A percentile compares a stretch with the other conserved stretches of the same genome.
Conservation (phyloP, 2,329 filamentous ascomycete genomes). For the Colletotrichum tabaci region DNA sequence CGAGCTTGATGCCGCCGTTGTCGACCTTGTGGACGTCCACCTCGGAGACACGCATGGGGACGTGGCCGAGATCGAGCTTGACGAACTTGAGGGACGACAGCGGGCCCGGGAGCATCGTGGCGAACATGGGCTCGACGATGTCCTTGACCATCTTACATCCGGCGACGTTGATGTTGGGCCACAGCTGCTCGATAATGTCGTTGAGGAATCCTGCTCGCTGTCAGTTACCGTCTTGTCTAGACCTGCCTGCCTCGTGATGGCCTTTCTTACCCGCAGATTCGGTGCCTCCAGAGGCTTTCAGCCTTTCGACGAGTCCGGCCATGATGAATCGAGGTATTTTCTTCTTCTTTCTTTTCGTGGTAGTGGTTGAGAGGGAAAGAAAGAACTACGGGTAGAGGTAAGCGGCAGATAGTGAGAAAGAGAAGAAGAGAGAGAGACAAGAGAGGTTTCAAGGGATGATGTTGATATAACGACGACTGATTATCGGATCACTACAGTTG, state of each 20-base stretch:
- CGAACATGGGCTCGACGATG: slow-evolving; percentile 64
- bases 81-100: slow-evolving; percentile 59
- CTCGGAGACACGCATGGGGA: slow-evolving; percentile 57
- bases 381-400: not conserved
- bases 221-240: slow-evolving; percentile 19
- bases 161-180: slow-evolving; percentile 64
- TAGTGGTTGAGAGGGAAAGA: too few species aligned
- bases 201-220: slow-evolving; percentile 59
- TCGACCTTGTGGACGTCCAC: slow-evolving; percentile 62
- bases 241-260: not conserved
- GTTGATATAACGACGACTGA: not conserved
- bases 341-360: not conserved
- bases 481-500: not conserved
- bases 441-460: not conserved
- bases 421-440: not conserved
- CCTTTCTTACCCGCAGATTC: slow-evolving; percentile 53
- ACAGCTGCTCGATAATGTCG: slow-evolving; percentile 62
- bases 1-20: slow-evolving; percentile 62
- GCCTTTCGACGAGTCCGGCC: slow-evolving; percentile 54
- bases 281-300: slow-evolving; percentile 58
- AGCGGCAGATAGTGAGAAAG: too few species aligned
- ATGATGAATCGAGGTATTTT: slow-evolving; percentile 43
- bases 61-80: slow-evolving; percentile 61
- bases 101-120: slow-evolving; percentile 60
- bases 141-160: slow-evolving; percentile 61